Evolutionary conservation across 2,329 filamentous ascomycete species (phyloP), one percentile per base, ranked within the genome.

Genomic region (Myriangium duriaei): DNA sequence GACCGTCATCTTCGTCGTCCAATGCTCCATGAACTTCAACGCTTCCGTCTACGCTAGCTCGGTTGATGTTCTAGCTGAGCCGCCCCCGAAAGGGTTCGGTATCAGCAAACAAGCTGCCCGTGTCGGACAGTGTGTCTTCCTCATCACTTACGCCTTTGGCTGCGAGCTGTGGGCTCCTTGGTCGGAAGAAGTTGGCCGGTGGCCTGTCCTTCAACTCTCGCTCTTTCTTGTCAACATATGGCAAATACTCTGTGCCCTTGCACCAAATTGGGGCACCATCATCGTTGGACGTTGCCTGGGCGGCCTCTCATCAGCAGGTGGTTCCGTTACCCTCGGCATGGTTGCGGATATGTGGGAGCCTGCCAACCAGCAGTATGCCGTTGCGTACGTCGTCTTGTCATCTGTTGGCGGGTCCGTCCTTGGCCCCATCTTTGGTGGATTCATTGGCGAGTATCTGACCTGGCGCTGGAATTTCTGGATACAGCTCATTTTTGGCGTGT

Each of bases 391-490:
- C 7, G 67, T 73, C 11, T 53, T 57, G 12, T 54, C 52, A 4
- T 58, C 55, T 4, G 49, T 52, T 11, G 46, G 47, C 15, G 55
- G 55, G 6, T 50, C 48, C 4, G 50, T 56, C 4, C 42, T 58
- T 17, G 53, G 49, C 11, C 54, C 55, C 1, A 51, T 58, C 34
- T 41, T 49, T 11, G 53, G 52, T 13, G 53, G 53, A 15, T 52
- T 52, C 43, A 50, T 57, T 37, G 47, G 28, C 44, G 67, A 75
- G 34, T 38, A 33, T 44, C 69, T 75, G 7, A 53, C 74, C 19
- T 87, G 81, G 82, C 69, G 71, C 47, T 85, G 79, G 79, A 74
- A 68, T 38, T 85, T 86, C 53, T 88, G 82, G 82, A 80, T 87
- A 42, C 82, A 88, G 59, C 71, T 87, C 46, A 84, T 86, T 47